Evolutionary conservation across 495 filamentous ascomycete species (phyloP).

Genomic region (Xylaria longipes): DNA sequence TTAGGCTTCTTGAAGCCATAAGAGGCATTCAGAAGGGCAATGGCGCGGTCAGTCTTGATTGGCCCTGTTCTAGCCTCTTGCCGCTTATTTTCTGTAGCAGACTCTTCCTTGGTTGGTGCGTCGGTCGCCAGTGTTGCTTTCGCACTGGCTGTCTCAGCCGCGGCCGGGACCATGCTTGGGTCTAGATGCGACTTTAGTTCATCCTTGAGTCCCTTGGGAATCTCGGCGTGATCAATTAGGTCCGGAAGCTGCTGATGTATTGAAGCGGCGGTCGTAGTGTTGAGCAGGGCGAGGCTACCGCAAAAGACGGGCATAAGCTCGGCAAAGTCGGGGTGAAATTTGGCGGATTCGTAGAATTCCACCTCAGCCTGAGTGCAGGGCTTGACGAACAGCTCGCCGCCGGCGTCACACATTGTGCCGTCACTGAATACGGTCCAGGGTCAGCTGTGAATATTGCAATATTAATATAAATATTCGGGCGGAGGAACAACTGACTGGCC

Average conservation of each 20-base stretch:
- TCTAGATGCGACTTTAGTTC: constrained; percentile 45
- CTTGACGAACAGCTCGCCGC: constrained; percentile 90
- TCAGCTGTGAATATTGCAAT: constrained; percentile 21
- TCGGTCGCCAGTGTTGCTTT: constrained; percentile 32
- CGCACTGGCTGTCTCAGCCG: constrained; percentile 35
- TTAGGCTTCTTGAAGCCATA: constrained; percentile 84
- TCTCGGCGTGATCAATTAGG: constrained; percentile 53
- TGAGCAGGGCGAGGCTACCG: constrained; percentile 71
- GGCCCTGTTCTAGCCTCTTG: constrained; percentile 55
- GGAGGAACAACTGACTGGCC: constrained; percentile 78
- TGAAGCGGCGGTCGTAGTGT: constrained; percentile 50
- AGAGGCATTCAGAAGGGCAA: constrained; percentile 88
- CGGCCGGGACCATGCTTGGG: constrained; percentile 8
- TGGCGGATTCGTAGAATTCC: constrained; percentile 86
- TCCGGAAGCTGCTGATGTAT: constrained; percentile 58
- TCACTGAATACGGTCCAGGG: constrained; percentile 62
- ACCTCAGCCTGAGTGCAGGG: constrained; percentile 89
- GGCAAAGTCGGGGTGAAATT: constrained; percentile 71
- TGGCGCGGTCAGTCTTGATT: constrained; percentile 74
- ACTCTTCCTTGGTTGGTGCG: constrained; percentile 25
- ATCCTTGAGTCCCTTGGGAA: constrained; percentile 49
- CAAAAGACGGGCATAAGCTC: constrained; percentile 84
- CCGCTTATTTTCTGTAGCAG: constrained; percentile 39
- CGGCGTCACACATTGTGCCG: constrained; percentile 84
- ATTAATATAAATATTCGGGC: too few relatives aligned